A percentile compares a stretch with the other conserved stretches of the same genome.
Conservation (phyloP, 805 yeast genomes). For the Wickerhamiella nectarea region DNA sequence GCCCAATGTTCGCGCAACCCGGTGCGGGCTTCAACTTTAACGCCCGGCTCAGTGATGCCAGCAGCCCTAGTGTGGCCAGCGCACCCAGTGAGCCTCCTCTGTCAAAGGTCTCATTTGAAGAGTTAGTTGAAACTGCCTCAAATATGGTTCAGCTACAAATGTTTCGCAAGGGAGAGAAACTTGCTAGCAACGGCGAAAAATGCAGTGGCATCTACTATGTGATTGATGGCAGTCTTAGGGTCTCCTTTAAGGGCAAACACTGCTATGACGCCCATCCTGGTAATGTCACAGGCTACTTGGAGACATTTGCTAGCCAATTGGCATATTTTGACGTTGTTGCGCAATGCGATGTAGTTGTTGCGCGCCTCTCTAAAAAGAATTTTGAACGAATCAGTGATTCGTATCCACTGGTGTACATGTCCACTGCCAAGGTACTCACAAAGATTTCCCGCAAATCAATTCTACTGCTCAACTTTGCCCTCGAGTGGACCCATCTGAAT, state of each 20-base stretch:
- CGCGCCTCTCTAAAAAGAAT: constrained; percentile 49
- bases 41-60: not conserved
- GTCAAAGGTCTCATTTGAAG: constrained; percentile 32
- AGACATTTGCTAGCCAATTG: constrained; percentile 63
- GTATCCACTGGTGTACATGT: constrained; percentile 59
- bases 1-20: constrained; percentile 21
- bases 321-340: constrained; percentile 65
- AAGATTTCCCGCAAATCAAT: constrained; percentile 35
- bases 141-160: constrained; percentile 43
- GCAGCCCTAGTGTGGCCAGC: not conserved
- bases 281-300: constrained; percentile 77
- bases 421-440: constrained; percentile 62
- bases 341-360: constrained; percentile 49
- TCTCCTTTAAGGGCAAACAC: constrained; percentile 31
- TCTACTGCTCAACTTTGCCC: constrained; percentile 57
- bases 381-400: constrained; percentile 58
- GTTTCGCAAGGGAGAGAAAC: constrained; percentile 37
- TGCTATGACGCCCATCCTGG: constrained; percentile 57
- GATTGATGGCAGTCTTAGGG: constrained; percentile 63
- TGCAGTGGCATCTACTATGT: constrained; percentile 70
- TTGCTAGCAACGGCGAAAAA: constrained; percentile 51
- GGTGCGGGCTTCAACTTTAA: constrained; percentile 15
- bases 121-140: constrained; percentile 26
- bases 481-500: constrained; percentile 88
- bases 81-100: too few species aligned